A percentile compares a stretch with the other conserved stretches of the same genome.
phyloP scores from a whole-genome alignment of 805 yeast species.

The Candida oleophila region DNA sequence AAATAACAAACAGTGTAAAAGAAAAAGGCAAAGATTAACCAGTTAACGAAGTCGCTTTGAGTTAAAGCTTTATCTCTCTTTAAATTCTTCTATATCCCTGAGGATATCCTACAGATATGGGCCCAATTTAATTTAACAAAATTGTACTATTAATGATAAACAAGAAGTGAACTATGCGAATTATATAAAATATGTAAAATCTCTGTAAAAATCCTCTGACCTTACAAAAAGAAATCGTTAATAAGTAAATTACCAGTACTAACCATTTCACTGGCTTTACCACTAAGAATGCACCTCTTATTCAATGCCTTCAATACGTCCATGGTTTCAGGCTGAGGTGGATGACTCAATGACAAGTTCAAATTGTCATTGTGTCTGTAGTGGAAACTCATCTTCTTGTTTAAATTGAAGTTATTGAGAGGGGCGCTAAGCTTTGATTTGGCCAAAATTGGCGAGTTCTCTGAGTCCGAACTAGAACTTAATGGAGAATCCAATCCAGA shows the following conservation, averaged over 20 bases:
- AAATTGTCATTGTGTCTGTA: constrained; percentile 37
- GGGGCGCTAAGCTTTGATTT: constrained; percentile 9
- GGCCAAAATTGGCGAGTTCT: constrained; percentile 4
- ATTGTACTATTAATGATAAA: constrained; percentile 2
- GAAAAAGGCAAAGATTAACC: too few relatives aligned
- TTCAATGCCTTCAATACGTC: constrained; percentile 35
- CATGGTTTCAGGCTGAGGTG: constrained; percentile 14
- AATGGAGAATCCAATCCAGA: background rate
- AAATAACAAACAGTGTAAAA: too few relatives aligned
- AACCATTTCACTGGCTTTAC: constrained; percentile 45
- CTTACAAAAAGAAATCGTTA: constrained; percentile 42
- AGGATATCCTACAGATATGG: too few relatives aligned
- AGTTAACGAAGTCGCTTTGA: too few relatives aligned
- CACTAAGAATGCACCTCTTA: constrained; percentile 34
- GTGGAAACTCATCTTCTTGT: constrained; percentile 34
- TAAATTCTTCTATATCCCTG: too few relatives aligned
- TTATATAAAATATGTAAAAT: background rate
- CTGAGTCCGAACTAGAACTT: constrained; percentile 3
- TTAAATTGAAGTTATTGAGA: background rate
- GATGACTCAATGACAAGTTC: constrained; percentile 28
- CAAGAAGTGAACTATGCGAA: constrained; percentile 4
- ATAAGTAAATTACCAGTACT: constrained; percentile 40
- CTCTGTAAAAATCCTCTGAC: background rate
- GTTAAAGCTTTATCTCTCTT: too few relatives aligned
- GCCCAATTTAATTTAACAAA: too few relatives aligned